Percentiles rank a stretch among this genome's conserved stretches.
phyloP scores from a whole-genome alignment of 495 filamentous ascomycete species.

The Penicillium daleae region DNA sequence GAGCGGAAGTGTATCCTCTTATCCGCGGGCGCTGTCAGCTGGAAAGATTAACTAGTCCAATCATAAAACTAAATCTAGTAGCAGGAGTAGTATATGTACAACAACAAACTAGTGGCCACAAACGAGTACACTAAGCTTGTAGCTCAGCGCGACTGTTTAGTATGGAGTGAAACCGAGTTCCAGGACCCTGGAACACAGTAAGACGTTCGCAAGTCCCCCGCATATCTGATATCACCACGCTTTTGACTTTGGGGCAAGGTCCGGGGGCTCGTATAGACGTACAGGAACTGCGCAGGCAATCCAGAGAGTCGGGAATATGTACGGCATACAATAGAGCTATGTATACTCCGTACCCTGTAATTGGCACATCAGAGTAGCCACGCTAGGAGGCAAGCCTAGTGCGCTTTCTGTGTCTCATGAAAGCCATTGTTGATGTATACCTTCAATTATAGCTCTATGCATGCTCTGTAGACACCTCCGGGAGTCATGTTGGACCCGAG shows the following conservation, averaged over 20 bases:
- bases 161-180: neutral
- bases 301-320: slow-evolving; percentile 5
- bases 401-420: neutral
- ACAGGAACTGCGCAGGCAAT: neutral
- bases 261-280: slow-evolving; percentile 1
- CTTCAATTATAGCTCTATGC: neutral
- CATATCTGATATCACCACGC: slow-evolving; percentile 18
- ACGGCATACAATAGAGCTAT: neutral
- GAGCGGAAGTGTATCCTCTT: neutral
- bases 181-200: slow-evolving; percentile 5
- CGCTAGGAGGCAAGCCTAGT: neutral
- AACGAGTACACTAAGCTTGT: neutral
- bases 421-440: neutral
- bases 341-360: too few relatives aligned
- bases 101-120: neutral
- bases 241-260: slow-evolving; percentile 14
- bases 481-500: neutral
- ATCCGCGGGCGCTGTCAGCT: neutral
- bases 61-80: neutral
- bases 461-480: neutral
- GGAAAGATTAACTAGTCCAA: neutral
- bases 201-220: slow-evolving; percentile 14
- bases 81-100: neutral
- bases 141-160: neutral
- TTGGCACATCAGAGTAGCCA: neutral